Evolutionary conservation across 2,329 filamentous ascomycete species (phyloP), one percentile per base, ranked within the genome.

Genomic region (Juglanconis oblonga): DNA sequence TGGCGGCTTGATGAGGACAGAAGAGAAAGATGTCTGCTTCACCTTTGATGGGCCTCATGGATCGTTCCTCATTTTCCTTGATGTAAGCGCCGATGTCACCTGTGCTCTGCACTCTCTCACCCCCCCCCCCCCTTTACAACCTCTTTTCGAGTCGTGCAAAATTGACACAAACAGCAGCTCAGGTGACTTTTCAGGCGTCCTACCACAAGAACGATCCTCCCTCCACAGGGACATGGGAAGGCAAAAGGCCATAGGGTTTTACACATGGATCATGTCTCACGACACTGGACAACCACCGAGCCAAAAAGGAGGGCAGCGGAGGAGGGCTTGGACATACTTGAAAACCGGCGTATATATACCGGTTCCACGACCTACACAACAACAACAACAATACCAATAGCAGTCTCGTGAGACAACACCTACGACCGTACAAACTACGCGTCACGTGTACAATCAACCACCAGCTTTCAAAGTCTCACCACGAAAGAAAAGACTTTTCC

Each of bases 1-100:
- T 73, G 62, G 47, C 48, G 1, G 70, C 67, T 17, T 73, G 64
- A 52, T 71, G 60, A 59, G 7, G 38, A 9, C 13, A 31, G 36
- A 24, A n/a, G 9, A 35, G 31, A 32, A 33, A 29, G 24, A 31
- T 7, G 6, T 47, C 7, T 38, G n/a, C n/a, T 36, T 52, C 24
- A 33, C 35, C 35, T 51, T 31, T 7, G 17, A 9, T 14, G 33
- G 57, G 42, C 36, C 45, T 13, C 9, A 7, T 14, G 13, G 35
- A 17, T 51, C 47, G 24, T 32, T 14, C 31, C 51, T 47, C 33
- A 51, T 32, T 50, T 52, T 52, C n/a, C 47, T 52, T 36, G 33
- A 54, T 55, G 58, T 60, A 54, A 33, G 57, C 49, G 24, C 24
- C 24, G 24, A 24, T 24, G n/a, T 55, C 13, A 17, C 11, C 38